Evolutionary conservation across 2,329 filamentous ascomycete species (phyloP).

Genomic region (Alternaria sp.): DNA sequence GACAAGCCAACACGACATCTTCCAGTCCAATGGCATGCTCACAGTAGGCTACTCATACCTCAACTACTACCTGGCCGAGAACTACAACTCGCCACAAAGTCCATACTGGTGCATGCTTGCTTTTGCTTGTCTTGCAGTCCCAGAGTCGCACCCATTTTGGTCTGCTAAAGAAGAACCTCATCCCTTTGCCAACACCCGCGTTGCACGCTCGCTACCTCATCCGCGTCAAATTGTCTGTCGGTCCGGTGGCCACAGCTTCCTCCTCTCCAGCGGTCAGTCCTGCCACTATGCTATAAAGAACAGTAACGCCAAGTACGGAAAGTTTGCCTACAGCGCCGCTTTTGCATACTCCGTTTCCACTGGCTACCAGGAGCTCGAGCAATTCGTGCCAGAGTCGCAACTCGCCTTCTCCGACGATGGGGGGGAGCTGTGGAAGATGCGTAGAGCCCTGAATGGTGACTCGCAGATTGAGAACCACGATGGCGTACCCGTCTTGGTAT

Average conservation of each 20-base stretch:
- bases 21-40: constrained; percentile 76
- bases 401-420: constrained; percentile 79
- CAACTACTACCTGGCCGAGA: constrained; percentile 83
- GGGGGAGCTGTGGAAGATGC: constrained; percentile 80
- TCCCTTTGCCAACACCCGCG: constrained; percentile 64
- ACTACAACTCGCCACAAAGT: constrained; percentile 79
- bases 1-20: constrained; percentile 77
- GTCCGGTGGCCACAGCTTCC: constrained; percentile 76
- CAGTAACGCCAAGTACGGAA: constrained; percentile 82
- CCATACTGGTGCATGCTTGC: constrained; percentile 82
- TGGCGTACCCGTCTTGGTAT: constrained; percentile 68
- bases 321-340: constrained; percentile 78
- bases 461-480: constrained; percentile 67
- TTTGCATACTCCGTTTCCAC: constrained; percentile 82
- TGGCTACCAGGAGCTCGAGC: constrained; percentile 77
- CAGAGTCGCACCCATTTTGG: constrained; percentile 78
- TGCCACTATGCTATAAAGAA: constrained; percentile 84
- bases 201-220: constrained; percentile 68
- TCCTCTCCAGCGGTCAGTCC: constrained; percentile 76
- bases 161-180: constrained; percentile 70
- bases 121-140: constrained; percentile 76
- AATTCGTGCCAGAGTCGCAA: constrained; percentile 78
- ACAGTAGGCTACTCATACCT: constrained; percentile 81
- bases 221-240: constrained; percentile 77
- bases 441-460: constrained; percentile 69